Evolutionary conservation across 352 stramenopile genomes (phyloP), one percentile per base, ranked within the genome.

Genomic region (Phytophthora pseudosyringae): DNA sequence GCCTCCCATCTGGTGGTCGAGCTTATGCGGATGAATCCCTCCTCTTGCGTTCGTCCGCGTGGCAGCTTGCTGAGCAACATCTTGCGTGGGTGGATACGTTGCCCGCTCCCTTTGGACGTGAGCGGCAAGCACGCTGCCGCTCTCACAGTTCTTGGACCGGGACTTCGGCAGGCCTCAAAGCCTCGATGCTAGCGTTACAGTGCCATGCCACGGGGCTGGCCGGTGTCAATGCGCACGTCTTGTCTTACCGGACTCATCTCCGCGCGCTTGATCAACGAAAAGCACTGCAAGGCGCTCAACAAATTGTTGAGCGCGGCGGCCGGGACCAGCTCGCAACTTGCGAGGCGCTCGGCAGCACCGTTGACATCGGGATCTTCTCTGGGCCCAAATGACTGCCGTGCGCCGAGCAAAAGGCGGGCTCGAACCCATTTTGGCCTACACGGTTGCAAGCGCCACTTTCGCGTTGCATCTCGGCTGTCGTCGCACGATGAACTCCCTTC

Each of bases 31-130:
- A 59, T 31, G 16, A 43, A 52, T 21, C 55, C 63, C 63, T 61
- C 40, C 48, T 28, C 63, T 67, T 59, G 41, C 63, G 63, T 71
- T 61, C 41, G 63, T 43, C 28, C 45, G 28, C 21, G 26, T 36
- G 36, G 56, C 47, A n/a, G 48, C 56, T 62, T 67, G 63, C 63
- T 71, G 63, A 67, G 63, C 63, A 71, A 67, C 63, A 70, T 61
- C 26, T 32, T 59, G 39, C 44, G 41, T n/a, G 13, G 43, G 18
- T 5, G 16, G 13, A 41, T 29, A 9, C 21, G n/a, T 2, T 35
- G 9, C 28, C 16, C 32, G 41, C 21, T 62, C 54, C 41, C 11
- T 5, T n/a, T 26, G 39, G 29, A 51, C 26, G 44, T 50, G 44
- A 33, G 36, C 7, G 18, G 11, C 49, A 57, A 57, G 5, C 15